Conservation (phyloP, 345 rosid species). For the Raphanus sativus region DNA sequence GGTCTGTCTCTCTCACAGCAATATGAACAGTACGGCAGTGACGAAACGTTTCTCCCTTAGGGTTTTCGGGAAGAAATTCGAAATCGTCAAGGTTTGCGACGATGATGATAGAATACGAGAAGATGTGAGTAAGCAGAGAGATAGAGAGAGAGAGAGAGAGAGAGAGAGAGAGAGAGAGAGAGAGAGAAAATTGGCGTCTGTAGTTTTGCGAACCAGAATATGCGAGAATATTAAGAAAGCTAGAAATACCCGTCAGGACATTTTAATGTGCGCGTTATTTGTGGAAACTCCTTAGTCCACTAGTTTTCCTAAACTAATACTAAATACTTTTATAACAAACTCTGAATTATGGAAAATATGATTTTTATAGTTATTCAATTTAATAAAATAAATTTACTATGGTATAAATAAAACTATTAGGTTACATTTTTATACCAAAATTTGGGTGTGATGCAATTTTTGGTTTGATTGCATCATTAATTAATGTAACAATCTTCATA, state of each 20-base stretch:
- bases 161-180: background rate
- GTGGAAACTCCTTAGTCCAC: background rate
- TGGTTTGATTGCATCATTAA: background rate
- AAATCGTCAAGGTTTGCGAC: background rate
- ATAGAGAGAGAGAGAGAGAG: background rate
- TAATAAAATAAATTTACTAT: background rate
- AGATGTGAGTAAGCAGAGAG: slow-evolving; percentile 20
- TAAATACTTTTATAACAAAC: too few species aligned
- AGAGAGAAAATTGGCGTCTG: slow-evolving; percentile 33
- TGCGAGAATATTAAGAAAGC: background rate
- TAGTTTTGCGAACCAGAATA: slow-evolving; percentile 1
- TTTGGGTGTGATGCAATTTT: background rate
- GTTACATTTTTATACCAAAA: background rate
- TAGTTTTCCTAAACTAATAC: background rate
- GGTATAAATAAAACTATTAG: background rate
- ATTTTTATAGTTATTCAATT: too few species aligned
- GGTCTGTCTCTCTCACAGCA: background rate
- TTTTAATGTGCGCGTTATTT: background rate
- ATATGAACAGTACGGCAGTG: background rate
- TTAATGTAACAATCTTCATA: background rate
- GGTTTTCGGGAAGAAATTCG: slow-evolving; percentile 2
- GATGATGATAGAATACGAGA: background rate
- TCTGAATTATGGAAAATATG: too few species aligned
- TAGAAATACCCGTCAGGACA: background rate
- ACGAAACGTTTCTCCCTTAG: slow-evolving; percentile 1